Evolutionary conservation across 495 filamentous ascomycete genomes (phyloP), one percentile per base, ranked within the genome.

Genomic region (Aspergillus coremiiformis): DNA sequence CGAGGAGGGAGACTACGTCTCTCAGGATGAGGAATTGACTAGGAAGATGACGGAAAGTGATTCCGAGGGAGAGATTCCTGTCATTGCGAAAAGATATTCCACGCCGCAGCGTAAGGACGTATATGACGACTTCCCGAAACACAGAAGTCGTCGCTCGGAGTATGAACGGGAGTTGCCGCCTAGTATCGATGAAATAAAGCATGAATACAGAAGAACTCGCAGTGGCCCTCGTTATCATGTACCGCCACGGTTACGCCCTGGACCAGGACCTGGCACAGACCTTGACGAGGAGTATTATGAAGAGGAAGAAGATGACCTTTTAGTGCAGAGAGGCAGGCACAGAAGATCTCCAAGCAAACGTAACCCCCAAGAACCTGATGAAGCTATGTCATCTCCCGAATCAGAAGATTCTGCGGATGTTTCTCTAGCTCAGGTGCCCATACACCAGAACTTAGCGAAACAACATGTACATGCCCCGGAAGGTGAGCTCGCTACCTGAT

Each of bases 321-420:
- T 49, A 0, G 9, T 26, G 12, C 39, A 30, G 19, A 47, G 23
- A 44, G 30, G 4, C 45, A 39, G 48, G n/a, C 47, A 21, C 19
- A 43, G 43, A 19, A 54, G 32, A 17, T 12, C 24, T 37, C 35
- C 29, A 22, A 47, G 44, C 20, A 49, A 33, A 14, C n/a, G 23
- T 19, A 35, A 24, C 26, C 10, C 52, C 7, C 32, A 52, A 14
- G 45, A 56, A 19, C 33, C 57, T 11, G 39, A 56, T 19, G 44
- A 32, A 33, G 44, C 2, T 15, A 8, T 19, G 8, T 45, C 42
- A 5, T 56, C 57, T 7, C 47, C 51, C 3, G 47, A 49, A 41
- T 49, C 47, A 5, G 55, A 55, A 20, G 47, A 49, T 15, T 49
- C 47, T 33, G 45, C 33, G 12, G 35, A 52, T 27, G 51, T 52